These are phyloP conservation scores for Dovyalis caffra DNA, from an alignment of 345 rosid genomes.

Conservation along the genomic window DNA sequence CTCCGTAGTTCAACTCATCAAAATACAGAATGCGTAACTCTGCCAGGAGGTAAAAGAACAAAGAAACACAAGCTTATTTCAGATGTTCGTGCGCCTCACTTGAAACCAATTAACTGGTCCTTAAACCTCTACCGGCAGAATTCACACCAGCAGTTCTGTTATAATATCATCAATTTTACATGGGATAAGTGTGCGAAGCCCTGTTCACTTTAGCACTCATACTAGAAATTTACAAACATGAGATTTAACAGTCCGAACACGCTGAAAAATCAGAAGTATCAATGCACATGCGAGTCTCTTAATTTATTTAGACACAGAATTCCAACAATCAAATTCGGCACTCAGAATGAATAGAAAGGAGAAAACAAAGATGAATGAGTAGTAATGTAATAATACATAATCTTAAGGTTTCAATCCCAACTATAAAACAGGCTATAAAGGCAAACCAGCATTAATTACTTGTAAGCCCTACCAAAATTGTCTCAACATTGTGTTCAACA, in stretches of 20 bases:
- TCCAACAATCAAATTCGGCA: background rate
- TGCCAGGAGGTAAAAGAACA: background rate
- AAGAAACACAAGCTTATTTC: background rate
- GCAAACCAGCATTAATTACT: conserved; percentile 18
- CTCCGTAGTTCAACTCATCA: background rate
- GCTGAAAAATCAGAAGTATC: background rate
- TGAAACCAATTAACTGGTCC: no score
- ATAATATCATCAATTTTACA: background rate
- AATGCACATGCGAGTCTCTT: background rate
- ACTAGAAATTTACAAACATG: background rate
- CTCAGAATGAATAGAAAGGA: background rate
- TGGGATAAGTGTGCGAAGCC: background rate
- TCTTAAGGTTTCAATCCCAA: conserved; percentile 2
- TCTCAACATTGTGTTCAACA: conserved; percentile 24
- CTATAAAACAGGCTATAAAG: conserved; percentile 16
- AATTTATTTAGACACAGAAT: background rate
- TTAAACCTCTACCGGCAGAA: no score
- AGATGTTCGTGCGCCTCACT: background rate
- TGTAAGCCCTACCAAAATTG: conserved; percentile 47
- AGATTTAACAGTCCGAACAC: no score
- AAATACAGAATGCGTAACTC: background rate
- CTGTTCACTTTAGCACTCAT: background rate
- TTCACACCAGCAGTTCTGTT: no score
- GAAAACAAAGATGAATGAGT: background rate
- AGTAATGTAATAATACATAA: background rate